phyloP scores from a whole-genome alignment of 768 basidiomycete species.

The Lentinula sp. region DNA sequence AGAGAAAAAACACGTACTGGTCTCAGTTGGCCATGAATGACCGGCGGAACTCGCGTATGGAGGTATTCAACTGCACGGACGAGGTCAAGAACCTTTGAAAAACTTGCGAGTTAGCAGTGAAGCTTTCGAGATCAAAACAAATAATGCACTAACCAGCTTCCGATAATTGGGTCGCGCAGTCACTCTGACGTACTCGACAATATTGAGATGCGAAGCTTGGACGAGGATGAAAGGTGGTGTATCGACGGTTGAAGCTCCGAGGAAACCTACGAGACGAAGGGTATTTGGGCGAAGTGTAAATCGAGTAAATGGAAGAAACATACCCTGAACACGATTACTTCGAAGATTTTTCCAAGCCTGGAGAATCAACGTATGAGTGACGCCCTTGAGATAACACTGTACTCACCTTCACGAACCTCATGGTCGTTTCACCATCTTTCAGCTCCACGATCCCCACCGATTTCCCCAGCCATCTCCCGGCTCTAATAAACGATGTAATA shows the following conservation, averaged over 20 bases:
- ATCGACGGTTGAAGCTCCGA: conserved; percentile 6
- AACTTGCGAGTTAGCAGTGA: not conserved
- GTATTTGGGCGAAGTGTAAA: not conserved
- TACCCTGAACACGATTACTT: conserved; percentile 6
- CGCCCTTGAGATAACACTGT: too few relatives aligned
- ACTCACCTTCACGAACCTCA: not conserved
- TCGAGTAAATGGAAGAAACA: not conserved
- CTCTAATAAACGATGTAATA: not conserved
- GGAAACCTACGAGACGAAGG: not conserved
- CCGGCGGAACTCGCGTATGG: conserved; percentile 3
- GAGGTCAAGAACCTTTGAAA: not conserved
- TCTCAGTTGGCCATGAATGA: conserved; percentile 1
- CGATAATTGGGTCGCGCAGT: not conserved
- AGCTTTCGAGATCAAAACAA: not conserved
- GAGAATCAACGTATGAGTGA: not conserved
- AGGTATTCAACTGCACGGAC: conserved; percentile 4
- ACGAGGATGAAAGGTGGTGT: conserved; percentile 2
- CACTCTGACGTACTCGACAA: not conserved
- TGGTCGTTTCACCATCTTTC: not conserved
- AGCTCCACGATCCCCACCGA: conserved; percentile 3
- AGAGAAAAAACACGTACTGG: not conserved
- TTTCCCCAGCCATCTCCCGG: conserved; percentile 2
- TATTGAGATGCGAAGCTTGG: conserved; percentile 1
- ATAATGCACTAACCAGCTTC: not conserved
- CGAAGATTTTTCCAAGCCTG: conserved; percentile 3